Evolutionary conservation across 805 yeast species (phyloP), one percentile per base, ranked within the genome.

Genomic region (Lipomyces lipofer): DNA sequence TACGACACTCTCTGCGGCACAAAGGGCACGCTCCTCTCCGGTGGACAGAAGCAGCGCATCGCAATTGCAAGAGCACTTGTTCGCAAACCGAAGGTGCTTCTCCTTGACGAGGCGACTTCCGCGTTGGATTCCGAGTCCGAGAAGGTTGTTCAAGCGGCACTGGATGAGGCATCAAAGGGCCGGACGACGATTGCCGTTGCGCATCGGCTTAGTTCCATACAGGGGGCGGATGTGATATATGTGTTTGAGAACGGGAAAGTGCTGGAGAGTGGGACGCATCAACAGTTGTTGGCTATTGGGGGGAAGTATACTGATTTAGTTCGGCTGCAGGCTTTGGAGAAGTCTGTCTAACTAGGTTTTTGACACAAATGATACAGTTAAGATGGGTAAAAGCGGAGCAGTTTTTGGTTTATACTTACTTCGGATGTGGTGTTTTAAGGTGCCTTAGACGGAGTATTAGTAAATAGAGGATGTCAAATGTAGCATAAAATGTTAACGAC

Each of bases 171-270:
- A 61, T 85, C 86, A 57, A 51, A 70, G n/a, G 73, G 80, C 27
- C 82, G 90, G 63, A 85, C 91, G 1, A 82, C 86, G 39, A 71
- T 85, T 59, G 85, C 90, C 64, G 84, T 85, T 70, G 91, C 91
- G 8, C 92, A 85, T 68, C 73, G 92, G 64, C 74, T 86, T 70
- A 79, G 79, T 60, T 81, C 87, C 0, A 82, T 83, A 55, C 69
- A 73, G 43, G 74, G 76, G 52, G 78, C 89, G 0, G 73, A 77
- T 45, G 71, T 71, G 49, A 81, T 85, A 24, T 75, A 76, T 44
- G 76, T 82, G 51, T 66, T 85, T 52, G 74, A 75, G 47, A 68
- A 73, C 43, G 90, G 91, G 19, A 68, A 70, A 38, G 78, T 85
- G 32, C 67, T 71, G 2, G 90, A 85, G 63, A 64, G 70, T 5